Base-by-base conservation (phyloP, 2,329 filamentous ascomycete genomes). In the Verticillium tricorpus region DNA sequence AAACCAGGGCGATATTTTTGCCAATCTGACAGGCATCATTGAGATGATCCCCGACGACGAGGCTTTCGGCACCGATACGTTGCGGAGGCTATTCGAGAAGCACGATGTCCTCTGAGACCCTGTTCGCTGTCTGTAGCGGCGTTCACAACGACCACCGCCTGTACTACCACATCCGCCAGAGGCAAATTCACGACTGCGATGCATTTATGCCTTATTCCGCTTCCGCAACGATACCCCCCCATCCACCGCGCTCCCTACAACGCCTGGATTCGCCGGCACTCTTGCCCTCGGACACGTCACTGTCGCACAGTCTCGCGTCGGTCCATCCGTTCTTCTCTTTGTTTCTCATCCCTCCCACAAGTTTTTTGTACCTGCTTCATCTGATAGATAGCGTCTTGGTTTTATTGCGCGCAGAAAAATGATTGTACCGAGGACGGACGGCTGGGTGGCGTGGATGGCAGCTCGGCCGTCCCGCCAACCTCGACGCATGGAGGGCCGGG, bases 1-100 rank as follows among this genome's bases (percentile, higher is more conserved):
- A 62, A 91, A 89, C 69, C 86, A 89, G 71, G 93, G 93, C 60
- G 93, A 98, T 66, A 87, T 97, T 66, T 93, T 98, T 69, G 91
- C 92, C 66, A 96, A 93, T 69, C 80, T 98, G 59, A 91, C 95
- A 0, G 93, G 94, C 60, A 83, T 98, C 59, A 86, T 96, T 65
- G 87, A 93, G 71, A 90, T 95, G 82, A 90, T 97, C 57, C 92
- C 93, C 1, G 85, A 88, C 39, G 84, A 88, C 35, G 85, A 86
- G 55, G 73, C 78, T 45, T 87, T 89, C 64, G 83, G 82, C 69
- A 83, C 79, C 56, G 76, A 79, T 59, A 77, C 84, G 1, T 71
- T 89, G 56, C 78, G 77, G 69, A 77, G 73, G 65, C 74, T 89
- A 35, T 78, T 89, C 59, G 71, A 76, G 66, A 82, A 80, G 69